Percentiles rank a stretch among this genome's conserved stretches.
Evolutionary conservation across 2,329 filamentous ascomycete genomes (phyloP).

Genomic region (Podosphaera xanthii): DNA sequence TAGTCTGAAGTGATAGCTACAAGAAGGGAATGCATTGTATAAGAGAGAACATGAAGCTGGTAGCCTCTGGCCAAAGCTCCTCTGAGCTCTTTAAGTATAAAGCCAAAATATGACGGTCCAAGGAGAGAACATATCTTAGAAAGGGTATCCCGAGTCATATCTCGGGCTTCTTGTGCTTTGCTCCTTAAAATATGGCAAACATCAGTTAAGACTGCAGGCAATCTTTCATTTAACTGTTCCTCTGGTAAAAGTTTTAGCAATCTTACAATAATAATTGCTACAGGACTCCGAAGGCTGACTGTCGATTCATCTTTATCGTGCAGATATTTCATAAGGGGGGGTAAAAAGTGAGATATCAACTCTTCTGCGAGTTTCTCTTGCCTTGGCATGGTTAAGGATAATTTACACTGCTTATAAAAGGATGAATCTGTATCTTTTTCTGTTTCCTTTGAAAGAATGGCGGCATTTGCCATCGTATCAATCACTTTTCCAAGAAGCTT

Average conservation of each 20-base stretch:
- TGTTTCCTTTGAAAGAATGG: slow-evolving; percentile 8
- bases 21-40: slow-evolving; percentile 79
- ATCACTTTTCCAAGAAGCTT: slow-evolving; percentile 61
- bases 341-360: slow-evolving; percentile 51
- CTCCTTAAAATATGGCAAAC: slow-evolving; percentile 84
- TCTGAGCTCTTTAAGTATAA: slow-evolving; percentile 78
- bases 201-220: slow-evolving; percentile 72
- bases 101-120: slow-evolving; percentile 65
- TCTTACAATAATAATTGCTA: slow-evolving; percentile 74
- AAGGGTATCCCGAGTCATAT: slow-evolving; percentile 74
- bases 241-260: slow-evolving; percentile 59
- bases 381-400: slow-evolving; percentile 44
- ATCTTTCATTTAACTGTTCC: slow-evolving; percentile 45
- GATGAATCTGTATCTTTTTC: slow-evolving; percentile 4
- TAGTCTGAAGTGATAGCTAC: slow-evolving; percentile 51
- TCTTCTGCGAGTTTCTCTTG: slow-evolving; percentile 46
- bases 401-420: slow-evolving; percentile 15
- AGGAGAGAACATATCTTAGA: slow-evolving; percentile 62
- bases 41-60: slow-evolving; percentile 85
- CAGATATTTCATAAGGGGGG: slow-evolving; percentile 59
- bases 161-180: slow-evolving; percentile 67
- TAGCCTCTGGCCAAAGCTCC: slow-evolving; percentile 68
- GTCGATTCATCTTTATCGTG: slow-evolving; percentile 89
- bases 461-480: slow-evolving; percentile 45
- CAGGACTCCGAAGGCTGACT: slow-evolving; percentile 77